Conservation (phyloP, 257 asterid genomes). For the Jasminum sambac region DNA sequence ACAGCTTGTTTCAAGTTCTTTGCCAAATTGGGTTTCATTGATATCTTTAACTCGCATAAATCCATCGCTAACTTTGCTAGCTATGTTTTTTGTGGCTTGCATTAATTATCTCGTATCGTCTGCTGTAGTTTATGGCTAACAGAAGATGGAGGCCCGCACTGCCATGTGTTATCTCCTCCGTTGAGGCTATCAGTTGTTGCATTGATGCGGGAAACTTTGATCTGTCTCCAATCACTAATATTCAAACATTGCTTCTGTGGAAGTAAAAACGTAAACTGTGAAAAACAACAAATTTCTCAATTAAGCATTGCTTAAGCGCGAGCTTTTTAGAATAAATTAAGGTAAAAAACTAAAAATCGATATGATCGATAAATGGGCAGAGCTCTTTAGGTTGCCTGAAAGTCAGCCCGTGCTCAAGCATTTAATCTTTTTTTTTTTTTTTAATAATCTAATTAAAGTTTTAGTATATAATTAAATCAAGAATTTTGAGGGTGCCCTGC, state of each 20-base stretch:
- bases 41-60: background rate
- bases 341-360: no score
- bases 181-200: background rate
- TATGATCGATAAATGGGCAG: no score
- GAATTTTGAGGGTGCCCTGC: background rate
- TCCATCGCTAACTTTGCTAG: slow-evolving; percentile 24
- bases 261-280: no score
- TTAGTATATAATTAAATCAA: no score
- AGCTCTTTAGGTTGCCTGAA: no score
- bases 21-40: background rate
- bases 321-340: no score
- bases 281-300: no score
- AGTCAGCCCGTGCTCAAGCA: no score
- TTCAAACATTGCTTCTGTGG: background rate
- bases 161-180: slow-evolving; percentile 9
- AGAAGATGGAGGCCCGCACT: slow-evolving; percentile 26
- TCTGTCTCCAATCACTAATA: slow-evolving; percentile 26
- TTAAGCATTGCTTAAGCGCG: no score
- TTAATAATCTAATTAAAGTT: no score
- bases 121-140: slow-evolving; percentile 25
- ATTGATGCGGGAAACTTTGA: slow-evolving; percentile 25
- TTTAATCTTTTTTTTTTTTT: no score
- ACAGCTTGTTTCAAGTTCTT: slow-evolving; percentile 16
- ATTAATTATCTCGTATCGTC: slow-evolving; percentile 32
- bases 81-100: slow-evolving; percentile 29